Evolutionary conservation across 106 monocot genomes (phyloP).

Genomic region (Phalaenopsis equestris): DNA sequence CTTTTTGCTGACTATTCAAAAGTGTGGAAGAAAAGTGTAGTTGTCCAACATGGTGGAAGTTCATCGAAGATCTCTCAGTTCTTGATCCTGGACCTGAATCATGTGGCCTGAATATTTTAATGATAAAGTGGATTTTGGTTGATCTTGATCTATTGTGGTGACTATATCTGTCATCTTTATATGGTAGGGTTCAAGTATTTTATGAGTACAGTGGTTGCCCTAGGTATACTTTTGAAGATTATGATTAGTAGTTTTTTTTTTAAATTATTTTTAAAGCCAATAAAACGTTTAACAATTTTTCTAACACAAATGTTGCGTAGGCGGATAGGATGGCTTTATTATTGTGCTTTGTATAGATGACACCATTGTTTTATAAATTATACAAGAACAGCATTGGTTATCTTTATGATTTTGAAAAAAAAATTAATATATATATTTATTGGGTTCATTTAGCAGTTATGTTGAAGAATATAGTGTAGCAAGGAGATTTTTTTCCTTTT

Average conservation of each 20-base stretch:
- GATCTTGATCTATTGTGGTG: not conserved
- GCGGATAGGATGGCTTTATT: not conserved
- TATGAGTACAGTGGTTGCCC: not conserved
- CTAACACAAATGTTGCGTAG: not conserved
- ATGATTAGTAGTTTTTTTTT: not conserved
- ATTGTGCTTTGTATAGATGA: not conserved
- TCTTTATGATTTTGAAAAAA: not conserved
- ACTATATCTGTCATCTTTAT: not conserved
- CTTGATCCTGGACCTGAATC: not conserved
- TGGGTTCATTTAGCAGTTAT: too few relatives aligned
- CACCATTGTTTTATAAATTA: not conserved
- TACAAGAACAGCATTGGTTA: not conserved
- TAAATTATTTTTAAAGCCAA: not conserved
- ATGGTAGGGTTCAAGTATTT: conserved; percentile 3
- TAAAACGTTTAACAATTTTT: not conserved
- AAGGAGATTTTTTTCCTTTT: too few relatives aligned
- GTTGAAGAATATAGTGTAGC: too few relatives aligned
- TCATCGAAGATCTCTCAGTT: not conserved
- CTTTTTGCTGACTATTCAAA: not conserved
- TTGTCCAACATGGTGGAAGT: not conserved
- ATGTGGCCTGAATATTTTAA: not conserved
- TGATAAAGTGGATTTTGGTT: not conserved
- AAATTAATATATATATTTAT: not conserved
- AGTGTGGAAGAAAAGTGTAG: not conserved
- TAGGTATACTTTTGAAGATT: not conserved